These are phyloP conservation scores for Peltaster fructicola DNA, from an alignment of 2,329 filamentous ascomycete genomes.

Conservation along the genomic window DNA sequence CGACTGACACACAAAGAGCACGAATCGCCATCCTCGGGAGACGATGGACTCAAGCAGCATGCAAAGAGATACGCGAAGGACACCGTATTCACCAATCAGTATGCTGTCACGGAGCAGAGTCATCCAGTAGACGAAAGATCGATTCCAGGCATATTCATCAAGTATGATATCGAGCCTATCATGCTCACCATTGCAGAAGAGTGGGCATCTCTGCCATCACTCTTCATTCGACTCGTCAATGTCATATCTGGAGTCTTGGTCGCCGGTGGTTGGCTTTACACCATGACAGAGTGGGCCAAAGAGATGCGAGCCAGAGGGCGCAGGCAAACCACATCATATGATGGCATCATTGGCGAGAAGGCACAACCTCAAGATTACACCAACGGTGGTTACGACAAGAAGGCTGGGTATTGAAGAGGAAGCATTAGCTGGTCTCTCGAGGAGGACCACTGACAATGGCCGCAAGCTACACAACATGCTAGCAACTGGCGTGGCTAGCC, in stretches of 20 bases:
- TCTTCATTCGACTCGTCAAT: conserved; percentile 74
- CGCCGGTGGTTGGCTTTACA: conserved; percentile 83
- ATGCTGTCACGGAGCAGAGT: conserved; percentile 84
- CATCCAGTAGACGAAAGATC: conserved; percentile 47
- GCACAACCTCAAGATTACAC: too few species aligned
- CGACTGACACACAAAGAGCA: conserved; percentile 12
- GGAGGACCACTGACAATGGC: too few species aligned
- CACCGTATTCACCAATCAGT: conserved; percentile 85
- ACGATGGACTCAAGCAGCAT: conserved; percentile 16
- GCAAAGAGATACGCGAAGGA: conserved; percentile 25
- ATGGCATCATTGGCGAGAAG: too few species aligned
- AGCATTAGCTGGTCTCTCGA: too few species aligned
- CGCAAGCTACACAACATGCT: too few species aligned
- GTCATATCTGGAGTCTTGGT: conserved; percentile 82
- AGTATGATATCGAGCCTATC: conserved; percentile 97
- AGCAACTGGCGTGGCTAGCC: too few species aligned
- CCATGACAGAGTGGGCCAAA: conserved; percentile 57
- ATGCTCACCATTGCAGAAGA: conserved; percentile 70
- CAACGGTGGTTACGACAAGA: too few species aligned
- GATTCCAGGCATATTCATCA: conserved; percentile 89
- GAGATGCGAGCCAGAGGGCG: conserved; percentile 19
- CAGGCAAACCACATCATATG: conserved; percentile 2
- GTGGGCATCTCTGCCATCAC: conserved; percentile 53
- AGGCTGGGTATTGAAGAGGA: too few species aligned
- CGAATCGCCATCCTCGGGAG: conserved; percentile 25